Evolutionary conservation across 2,329 filamentous ascomycete species (phyloP).

Genomic region (Beauveria varroae): DNA sequence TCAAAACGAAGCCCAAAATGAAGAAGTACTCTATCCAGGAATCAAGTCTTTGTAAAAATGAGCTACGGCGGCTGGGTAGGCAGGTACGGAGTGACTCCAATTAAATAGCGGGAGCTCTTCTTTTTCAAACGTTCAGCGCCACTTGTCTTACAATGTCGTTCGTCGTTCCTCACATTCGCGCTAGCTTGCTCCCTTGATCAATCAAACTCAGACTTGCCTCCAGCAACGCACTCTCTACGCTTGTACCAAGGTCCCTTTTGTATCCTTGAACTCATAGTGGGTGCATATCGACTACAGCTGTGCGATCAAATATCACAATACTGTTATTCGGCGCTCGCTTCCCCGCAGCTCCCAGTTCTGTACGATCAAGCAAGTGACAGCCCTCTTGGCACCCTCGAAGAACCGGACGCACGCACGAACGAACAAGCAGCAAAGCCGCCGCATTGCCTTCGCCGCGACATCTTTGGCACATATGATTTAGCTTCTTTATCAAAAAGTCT

Average conservation of each 20-base stretch:
- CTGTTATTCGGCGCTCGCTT: not conserved
- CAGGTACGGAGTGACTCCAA: no score
- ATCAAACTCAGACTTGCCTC: slow-evolving; percentile 1
- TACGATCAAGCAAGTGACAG: not conserved
- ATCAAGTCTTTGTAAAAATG: no score
- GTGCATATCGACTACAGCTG: not conserved
- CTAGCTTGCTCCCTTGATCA: not conserved
- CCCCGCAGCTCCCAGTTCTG: not conserved
- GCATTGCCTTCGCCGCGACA: not conserved
- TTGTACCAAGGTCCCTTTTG: not conserved
- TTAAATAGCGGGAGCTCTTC: not conserved
- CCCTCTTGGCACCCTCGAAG: not conserved
- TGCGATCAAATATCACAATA: not conserved
- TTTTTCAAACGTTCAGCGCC: not conserved
- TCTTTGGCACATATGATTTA: not conserved
- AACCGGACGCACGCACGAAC: not conserved
- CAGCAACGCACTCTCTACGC: not conserved
- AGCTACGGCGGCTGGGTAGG: not conserved
- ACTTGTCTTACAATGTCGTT: not conserved
- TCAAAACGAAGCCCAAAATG: no score
- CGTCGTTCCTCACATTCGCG: not conserved
- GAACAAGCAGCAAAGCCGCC: not conserved
- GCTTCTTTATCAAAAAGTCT: not conserved
- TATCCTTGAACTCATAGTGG: not conserved
- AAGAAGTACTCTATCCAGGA: no score